These are phyloP conservation scores for Hypoxylon perforatum DNA, from an alignment of 495 filamentous ascomycete genomes.

Conservation along the genomic window DNA sequence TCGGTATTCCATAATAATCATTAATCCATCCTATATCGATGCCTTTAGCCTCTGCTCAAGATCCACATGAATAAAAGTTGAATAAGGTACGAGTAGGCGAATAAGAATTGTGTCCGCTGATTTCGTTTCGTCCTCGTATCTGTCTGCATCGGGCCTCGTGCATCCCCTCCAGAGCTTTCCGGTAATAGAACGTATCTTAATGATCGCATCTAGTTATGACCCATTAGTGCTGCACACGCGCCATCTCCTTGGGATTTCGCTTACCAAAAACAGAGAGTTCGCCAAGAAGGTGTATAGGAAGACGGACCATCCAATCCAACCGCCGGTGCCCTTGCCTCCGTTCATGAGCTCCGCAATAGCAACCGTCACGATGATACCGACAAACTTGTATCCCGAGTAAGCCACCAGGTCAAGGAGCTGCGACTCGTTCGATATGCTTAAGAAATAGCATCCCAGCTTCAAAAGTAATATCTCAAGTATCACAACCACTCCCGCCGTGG, in stretches of 20 bases:
- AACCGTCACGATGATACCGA: conserved; percentile 90
- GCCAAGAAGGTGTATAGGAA: conserved; percentile 92
- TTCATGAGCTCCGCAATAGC: conserved; percentile 79
- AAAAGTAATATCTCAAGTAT: conserved; percentile 86
- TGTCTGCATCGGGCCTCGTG: conserved; percentile 75
- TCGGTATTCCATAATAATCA: conserved; percentile 1
- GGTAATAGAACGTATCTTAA: conserved; percentile 96
- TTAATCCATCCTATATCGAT: background rate
- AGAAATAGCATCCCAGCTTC: conserved; percentile 91
- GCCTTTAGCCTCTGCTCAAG: conserved; percentile 63
- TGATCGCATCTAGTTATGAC: conserved; percentile 78
- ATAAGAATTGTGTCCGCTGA: conserved; percentile 92
- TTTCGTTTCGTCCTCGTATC: conserved; percentile 80
- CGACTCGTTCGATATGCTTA: conserved; percentile 86
- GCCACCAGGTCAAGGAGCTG: conserved; percentile 94
- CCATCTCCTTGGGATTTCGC: conserved; percentile 35
- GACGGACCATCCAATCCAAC: conserved; percentile 87
- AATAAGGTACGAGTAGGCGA: conserved; percentile 92
- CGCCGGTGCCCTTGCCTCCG: conserved; percentile 79
- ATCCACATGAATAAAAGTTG: conserved; percentile 97
- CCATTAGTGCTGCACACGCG: background rate
- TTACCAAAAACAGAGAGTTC: conserved; percentile 94
- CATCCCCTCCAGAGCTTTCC: conserved; percentile 74
- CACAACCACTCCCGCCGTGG: conserved; percentile 82
- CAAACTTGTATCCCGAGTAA: conserved; percentile 98